Conservation (phyloP, 2,329 filamentous ascomycete species). For the Penicillium sp. region DNA sequence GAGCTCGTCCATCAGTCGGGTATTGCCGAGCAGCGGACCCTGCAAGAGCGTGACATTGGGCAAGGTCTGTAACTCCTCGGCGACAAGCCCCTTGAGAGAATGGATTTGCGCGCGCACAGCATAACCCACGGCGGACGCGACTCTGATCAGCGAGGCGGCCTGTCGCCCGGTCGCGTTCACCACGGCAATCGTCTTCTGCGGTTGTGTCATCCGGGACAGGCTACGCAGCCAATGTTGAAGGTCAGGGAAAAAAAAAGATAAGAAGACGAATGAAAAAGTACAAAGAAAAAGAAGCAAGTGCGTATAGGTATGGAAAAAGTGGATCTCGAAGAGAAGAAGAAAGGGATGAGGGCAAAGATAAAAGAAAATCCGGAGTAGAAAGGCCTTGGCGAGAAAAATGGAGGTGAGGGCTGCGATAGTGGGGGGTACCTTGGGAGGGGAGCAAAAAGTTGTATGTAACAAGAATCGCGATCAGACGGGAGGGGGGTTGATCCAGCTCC, state of each 20-base stretch:
- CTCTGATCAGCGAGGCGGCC: constrained; percentile 89
- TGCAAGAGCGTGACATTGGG: constrained; percentile 75
- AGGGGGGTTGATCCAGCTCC: constrained; percentile 7
- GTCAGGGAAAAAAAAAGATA: neutral
- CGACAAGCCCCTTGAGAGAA: constrained; percentile 81
- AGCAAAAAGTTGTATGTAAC: constrained; percentile 27
- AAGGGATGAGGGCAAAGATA: constrained; percentile 14
- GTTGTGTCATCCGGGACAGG: constrained; percentile 40
- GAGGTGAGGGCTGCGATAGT: constrained; percentile 23
- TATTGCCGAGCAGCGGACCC: constrained; percentile 67
- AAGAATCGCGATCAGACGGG: constrained; percentile 22
- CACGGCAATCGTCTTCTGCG: constrained; percentile 79
- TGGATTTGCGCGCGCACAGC: constrained; percentile 88
- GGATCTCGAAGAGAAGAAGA: constrained; percentile 2
- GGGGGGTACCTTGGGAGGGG: constrained; percentile 24
- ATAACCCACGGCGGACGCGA: constrained; percentile 90
- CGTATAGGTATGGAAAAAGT: neutral
- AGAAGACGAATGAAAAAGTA: neutral
- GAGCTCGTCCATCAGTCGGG: constrained; percentile 69
- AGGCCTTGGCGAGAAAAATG: constrained; percentile 23
- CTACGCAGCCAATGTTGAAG: neutral
- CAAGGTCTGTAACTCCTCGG: constrained; percentile 76
- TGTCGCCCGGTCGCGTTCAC: constrained; percentile 96
- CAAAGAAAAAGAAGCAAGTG: too few species aligned
- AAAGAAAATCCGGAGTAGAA: constrained; percentile 25